These are phyloP conservation scores for Choiromyces venosus DNA, from an alignment of 495 filamentous ascomycete genomes.

Conservation along the genomic window DNA sequence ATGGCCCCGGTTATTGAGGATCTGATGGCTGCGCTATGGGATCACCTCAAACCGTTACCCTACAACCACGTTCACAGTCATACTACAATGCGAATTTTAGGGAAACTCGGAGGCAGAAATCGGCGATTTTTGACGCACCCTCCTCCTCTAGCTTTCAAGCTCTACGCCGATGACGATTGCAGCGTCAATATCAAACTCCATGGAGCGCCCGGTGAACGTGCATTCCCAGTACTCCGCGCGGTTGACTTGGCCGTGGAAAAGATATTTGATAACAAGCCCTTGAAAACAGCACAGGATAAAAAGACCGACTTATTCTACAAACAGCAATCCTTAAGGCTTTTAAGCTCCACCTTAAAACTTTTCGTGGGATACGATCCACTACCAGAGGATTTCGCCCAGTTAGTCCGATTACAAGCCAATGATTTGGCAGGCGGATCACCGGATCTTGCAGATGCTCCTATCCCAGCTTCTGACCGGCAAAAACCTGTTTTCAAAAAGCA, in stretches of 20 bases:
- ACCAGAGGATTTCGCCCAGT: conserved; percentile 77
- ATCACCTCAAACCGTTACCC: conserved; percentile 83
- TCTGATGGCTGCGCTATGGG: conserved; percentile 91
- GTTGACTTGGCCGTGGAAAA: conserved; percentile 84
- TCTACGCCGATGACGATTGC: conserved; percentile 76
- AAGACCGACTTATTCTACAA: conserved; percentile 83
- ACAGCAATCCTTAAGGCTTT: conserved; percentile 78
- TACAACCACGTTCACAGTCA: conserved; percentile 97
- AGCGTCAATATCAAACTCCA: conserved; percentile 85
- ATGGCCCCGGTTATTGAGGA: conserved; percentile 99
- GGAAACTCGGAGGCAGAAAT: conserved; percentile 93
- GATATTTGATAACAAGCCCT: conserved; percentile 66
- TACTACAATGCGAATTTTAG: conserved; percentile 96
- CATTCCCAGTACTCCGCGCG: conserved; percentile 78
- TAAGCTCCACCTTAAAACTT: conserved; percentile 81
- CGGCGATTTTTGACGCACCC: conserved; percentile 88
- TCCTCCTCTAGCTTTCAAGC: conserved; percentile 68
- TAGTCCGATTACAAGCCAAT: conserved; percentile 80
- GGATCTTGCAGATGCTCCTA: conserved; percentile 55
- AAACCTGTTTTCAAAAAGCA: conserved; percentile 81
- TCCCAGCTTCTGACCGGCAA: conserved; percentile 67
- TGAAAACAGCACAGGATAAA: conserved; percentile 52
- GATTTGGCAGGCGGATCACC: conserved; percentile 69
- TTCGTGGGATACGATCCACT: conserved; percentile 80
- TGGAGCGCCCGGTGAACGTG: conserved; percentile 76